These are phyloP conservation scores for Passiflora organensis DNA, from an alignment of 345 rosid genomes.

Conservation along the genomic window DNA sequence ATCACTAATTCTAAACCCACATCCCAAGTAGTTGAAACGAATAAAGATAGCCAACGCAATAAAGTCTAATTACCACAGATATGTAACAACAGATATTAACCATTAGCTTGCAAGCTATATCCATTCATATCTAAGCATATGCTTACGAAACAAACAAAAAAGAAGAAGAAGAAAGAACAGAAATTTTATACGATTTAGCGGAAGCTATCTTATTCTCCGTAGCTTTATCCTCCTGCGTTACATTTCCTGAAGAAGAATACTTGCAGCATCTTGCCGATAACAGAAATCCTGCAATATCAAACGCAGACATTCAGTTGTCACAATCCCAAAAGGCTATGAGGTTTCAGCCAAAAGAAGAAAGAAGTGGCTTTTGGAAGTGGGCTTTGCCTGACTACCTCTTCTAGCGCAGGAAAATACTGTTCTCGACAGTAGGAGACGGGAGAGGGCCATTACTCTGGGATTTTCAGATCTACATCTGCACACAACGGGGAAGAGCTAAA, in stretches of 20 bases:
- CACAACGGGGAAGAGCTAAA: no score
- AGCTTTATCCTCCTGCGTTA: background rate
- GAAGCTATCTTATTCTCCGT: slow-evolving; percentile 3
- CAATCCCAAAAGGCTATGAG: background rate
- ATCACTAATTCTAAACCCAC: no score
- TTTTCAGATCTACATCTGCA: no score
- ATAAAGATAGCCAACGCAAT: no score
- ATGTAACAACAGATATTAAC: no score
- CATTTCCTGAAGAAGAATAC: slow-evolving; percentile 18
- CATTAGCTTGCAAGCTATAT: no score
- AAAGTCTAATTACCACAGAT: no score
- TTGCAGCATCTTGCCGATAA: slow-evolving; percentile 16
- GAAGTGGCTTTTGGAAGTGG: background rate
- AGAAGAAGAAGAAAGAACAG: background rate
- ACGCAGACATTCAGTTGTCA: background rate
- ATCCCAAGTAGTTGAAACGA: no score
- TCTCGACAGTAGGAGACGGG: slow-evolving; percentile 27
- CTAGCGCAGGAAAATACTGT: slow-evolving; percentile 10
- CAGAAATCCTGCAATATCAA: slow-evolving; percentile 15
- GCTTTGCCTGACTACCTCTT: slow-evolving; percentile 17
- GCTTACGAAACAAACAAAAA: no score
- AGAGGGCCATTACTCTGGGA: slow-evolving; percentile 21
- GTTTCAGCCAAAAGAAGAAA: background rate
- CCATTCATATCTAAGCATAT: no score
- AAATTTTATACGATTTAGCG: slow-evolving; percentile 3